Evolutionary conservation across 2,329 filamentous ascomycete species (phyloP).

Genomic region (Exophiala oligosperma): DNA sequence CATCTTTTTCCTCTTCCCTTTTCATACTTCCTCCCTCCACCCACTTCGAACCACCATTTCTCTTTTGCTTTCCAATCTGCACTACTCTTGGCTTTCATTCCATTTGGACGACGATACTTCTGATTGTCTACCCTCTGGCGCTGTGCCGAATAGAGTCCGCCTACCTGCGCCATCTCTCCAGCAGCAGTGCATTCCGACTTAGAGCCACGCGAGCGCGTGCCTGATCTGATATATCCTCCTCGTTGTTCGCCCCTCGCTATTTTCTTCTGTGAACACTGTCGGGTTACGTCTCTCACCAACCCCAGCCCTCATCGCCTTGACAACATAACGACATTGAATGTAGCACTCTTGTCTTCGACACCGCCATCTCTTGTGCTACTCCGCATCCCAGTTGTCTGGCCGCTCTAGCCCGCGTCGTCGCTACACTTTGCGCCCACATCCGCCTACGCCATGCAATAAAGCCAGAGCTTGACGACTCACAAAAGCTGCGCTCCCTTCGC

Average conservation of each 20-base stretch:
- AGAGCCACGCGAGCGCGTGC: not conserved
- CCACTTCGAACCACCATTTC: slow-evolving; percentile 3
- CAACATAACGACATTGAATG: not conserved
- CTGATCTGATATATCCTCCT: slow-evolving; percentile 1
- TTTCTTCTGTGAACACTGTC: not conserved
- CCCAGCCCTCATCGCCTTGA: not conserved
- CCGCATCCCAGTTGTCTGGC: slow-evolving; percentile 3
- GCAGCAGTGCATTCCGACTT: not conserved
- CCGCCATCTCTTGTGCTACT: not conserved
- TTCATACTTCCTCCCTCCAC: slow-evolving; percentile 16
- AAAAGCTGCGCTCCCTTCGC: slow-evolving; percentile 9
- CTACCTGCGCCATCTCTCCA: not conserved
- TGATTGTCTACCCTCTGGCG: not conserved
- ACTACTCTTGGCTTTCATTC: not conserved
- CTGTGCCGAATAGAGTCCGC: too few relatives aligned
- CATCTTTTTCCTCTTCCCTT: slow-evolving; percentile 13
- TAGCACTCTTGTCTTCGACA: not conserved
- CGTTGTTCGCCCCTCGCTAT: slow-evolving; percentile 1
- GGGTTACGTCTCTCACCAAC: not conserved
- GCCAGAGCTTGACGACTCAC: slow-evolving; percentile 4
- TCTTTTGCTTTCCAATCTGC: slow-evolving; percentile 5
- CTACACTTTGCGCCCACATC: slow-evolving; percentile 3
- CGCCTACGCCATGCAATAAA: slow-evolving; percentile 22
- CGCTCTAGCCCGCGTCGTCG: slow-evolving; percentile 1
- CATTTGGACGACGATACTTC: not conserved